These are phyloP conservation scores for Claviceps paspali DNA, from an alignment of 2,329 filamentous ascomycete genomes.

Conservation along the genomic window DNA sequence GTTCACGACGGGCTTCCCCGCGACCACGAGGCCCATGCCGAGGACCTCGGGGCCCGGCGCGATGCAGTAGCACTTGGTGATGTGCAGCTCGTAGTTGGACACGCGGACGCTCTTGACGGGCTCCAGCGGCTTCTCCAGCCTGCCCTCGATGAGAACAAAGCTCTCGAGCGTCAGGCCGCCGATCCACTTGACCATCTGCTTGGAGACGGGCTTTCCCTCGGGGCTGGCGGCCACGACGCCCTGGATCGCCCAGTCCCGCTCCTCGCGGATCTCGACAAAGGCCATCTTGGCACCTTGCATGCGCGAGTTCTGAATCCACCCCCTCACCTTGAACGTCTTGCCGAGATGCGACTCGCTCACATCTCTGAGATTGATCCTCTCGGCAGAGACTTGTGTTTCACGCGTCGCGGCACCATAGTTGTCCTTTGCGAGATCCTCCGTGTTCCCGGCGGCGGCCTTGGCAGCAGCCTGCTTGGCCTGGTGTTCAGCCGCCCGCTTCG, in stretches of 20 bases:
- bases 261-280: conserved; percentile 67
- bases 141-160: conserved; percentile 66
- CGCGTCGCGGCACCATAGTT: conserved; percentile 48
- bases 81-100: conserved; percentile 69
- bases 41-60: conserved; percentile 44
- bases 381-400: conserved; percentile 40
- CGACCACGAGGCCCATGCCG: conserved; percentile 39
- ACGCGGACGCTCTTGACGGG: conserved; percentile 80
- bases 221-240: conserved; percentile 53
- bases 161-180: conserved; percentile 62
- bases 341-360: conserved; percentile 51
- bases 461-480: conserved; percentile 56
- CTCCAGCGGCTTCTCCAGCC: conserved; percentile 67
- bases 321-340: conserved; percentile 60
- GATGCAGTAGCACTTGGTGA: conserved; percentile 70
- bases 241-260: conserved; percentile 60
- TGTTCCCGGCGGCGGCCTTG: conserved; percentile 48
- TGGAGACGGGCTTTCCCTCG: conserved; percentile 44
- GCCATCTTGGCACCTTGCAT: conserved; percentile 52
- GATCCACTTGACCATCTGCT: conserved; percentile 89
- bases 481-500: conserved; percentile 55
- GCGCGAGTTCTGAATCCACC: conserved; percentile 28
- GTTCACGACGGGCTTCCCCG: conserved; percentile 39
- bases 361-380: conserved; percentile 43
- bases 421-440: conserved; percentile 54